Base-by-base conservation (phyloP, 176 grass and related monocot genomes). In the Chloris gayana region DNA sequence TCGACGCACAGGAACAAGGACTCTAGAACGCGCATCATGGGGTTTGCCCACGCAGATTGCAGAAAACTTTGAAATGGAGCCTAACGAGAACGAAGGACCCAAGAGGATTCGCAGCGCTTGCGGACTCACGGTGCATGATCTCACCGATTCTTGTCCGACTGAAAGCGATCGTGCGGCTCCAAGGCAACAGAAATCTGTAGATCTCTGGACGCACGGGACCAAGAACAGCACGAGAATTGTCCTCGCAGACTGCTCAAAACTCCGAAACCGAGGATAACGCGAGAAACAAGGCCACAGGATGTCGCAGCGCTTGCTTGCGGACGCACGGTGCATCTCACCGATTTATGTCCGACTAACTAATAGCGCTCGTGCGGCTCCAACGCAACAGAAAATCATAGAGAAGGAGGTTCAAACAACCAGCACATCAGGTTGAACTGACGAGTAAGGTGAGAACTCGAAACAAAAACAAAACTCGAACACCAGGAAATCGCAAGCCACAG, bases 371-470 rank as follows among this genome's bases (percentile, higher is more conserved):
- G n/a, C n/a, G n/a, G n/a, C n/a, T n/a, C n/a, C n/a, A 12, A 58
- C 3, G n/a, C 3, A n/a, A n/a, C n/a, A n/a, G n/a, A n/a, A n/a
- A n/a, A n/a, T n/a, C n/a, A n/a, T n/a, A n/a, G n/a, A n/a, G n/a
- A n/a, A n/a, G n/a, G n/a, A n/a, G n/a, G n/a, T 25, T n/a, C 56
- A 58, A 25, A 58, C 51, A 58, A 25, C n/a, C 50, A 21, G 35
- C 35, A 6, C n/a, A 25, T 1, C 2, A 25, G 0, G 56, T 4
- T 5, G n/a, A n/a, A n/a, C n/a, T n/a, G n/a, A n/a, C n/a, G n/a
- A 6, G 22, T 33, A 74, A 74, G 50, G 10, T 54, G 54, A 4
- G 73, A 76, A 61, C 56, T 29, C 73, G 58, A 64, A 13, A 64
- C 13, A 47, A 46, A 32, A 14, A 44, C 38, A 61, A 41, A 27